phyloP scores from a whole-genome alignment of 306 rosid genomes.

The Castanea mollissima region DNA sequence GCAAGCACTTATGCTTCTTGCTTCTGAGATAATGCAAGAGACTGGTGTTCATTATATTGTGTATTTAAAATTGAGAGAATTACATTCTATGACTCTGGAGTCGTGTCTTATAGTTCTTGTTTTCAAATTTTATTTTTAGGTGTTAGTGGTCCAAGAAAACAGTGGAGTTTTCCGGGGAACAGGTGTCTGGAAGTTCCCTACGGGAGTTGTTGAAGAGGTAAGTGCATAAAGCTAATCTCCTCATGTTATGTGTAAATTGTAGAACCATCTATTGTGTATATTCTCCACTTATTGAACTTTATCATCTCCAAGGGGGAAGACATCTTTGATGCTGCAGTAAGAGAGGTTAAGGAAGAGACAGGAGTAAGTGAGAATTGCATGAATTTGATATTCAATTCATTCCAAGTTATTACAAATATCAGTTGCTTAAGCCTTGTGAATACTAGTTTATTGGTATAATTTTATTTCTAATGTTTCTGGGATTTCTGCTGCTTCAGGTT shows the following conservation, averaged over 20 bases:
- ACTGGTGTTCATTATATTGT: not conserved
- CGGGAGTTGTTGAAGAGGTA: constrained; percentile 86
- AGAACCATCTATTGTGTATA: constrained; percentile 1
- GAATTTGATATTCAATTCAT: constrained; percentile 1
- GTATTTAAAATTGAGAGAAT: not conserved
- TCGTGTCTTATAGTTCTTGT: not conserved
- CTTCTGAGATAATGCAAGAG: not conserved
- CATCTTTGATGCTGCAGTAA: constrained; percentile 63
- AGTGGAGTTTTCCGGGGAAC: constrained; percentile 52
- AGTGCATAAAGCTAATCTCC: not conserved
- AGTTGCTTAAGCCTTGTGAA: not conserved
- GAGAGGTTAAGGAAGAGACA: constrained; percentile 95
- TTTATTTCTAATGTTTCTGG: constrained; percentile 12
- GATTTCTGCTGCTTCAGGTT: constrained; percentile 56
- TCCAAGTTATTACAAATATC: constrained; percentile 7
- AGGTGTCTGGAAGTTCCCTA: constrained; percentile 82
- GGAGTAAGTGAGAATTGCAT: constrained; percentile 52
- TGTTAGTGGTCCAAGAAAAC: constrained; percentile 87
- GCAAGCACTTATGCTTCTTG: not conserved
- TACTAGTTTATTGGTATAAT: constrained; percentile 4
- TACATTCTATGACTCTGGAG: not conserved
- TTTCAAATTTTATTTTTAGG: constrained; percentile 30
- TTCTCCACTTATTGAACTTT: constrained; percentile 24
- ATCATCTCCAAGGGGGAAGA: constrained; percentile 69
- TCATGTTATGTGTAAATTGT: not conserved